Base-by-base conservation (phyloP, 805 yeast species). In the Candida nitratophila region DNA sequence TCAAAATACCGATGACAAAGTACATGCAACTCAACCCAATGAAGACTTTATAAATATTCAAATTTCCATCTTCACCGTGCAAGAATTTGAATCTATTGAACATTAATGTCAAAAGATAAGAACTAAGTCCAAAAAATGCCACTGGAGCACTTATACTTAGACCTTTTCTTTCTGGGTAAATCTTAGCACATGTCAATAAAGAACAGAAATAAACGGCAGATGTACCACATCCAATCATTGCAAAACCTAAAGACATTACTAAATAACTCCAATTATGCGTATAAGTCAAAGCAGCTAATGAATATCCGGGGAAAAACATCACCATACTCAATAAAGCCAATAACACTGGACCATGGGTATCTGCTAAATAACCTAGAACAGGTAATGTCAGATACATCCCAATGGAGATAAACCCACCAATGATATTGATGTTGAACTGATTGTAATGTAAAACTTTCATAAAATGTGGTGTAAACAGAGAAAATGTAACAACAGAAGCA, bases 351-450 rank as follows among this genome's bases (percentile, higher is more conserved):
- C 96, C 95, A 56, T 83, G 86, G n/a, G 81, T 69, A 58, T 89
- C 96, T 2, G 93, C 89, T 41, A 86, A 64, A 50, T 84, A 77
- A 0, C 97, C 97, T 37, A 89, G 62, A 0, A 83, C 56, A 0
- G 98, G 97, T 7, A 91, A 77, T 10, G 91, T 81, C 42, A 88
- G 60, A 59, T 91, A 93, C 78, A 86, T 79, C 2, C 97, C 97
- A 47, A 85, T 60, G 26, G 85, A 82, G 33, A 86, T 80, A 21
- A 76, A 69, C 26, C 88, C 81, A 4, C 95, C 84, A 12, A 91
- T 79, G 44, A 79, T 62, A 63, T 91, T 93, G 59, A 75, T 70
- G 41, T 70, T 63, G 43, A 86, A 68, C 50, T 87, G 87, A 1
- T 81, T 63, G 54, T 84, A 81, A 3, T 77, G 74, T 40, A 84